Evolutionary conservation across 2,329 filamentous ascomycete species (phyloP).

Genomic region (Pseudogymnoascus sp.): DNA sequence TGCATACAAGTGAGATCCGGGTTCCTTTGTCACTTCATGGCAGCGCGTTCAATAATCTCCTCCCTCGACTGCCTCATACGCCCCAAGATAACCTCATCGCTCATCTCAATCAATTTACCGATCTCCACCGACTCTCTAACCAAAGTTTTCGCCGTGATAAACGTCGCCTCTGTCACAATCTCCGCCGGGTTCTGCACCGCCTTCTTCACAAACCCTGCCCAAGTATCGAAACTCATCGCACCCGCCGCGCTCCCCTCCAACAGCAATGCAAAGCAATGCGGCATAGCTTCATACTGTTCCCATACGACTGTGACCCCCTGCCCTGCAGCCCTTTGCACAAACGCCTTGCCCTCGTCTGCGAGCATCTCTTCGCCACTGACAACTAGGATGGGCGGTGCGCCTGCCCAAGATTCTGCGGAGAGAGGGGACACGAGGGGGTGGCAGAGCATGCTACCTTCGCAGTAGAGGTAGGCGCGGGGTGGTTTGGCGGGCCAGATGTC

Average conservation of each 20-base stretch:
- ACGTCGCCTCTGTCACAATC: constrained; percentile 35
- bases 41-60: constrained; percentile 15
- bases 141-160: constrained; percentile 44
- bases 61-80: constrained; percentile 31
- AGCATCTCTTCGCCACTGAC: constrained; percentile 65
- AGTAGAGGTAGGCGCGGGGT: constrained; percentile 47
- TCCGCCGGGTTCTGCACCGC: constrained; percentile 25
- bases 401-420: constrained; percentile 50
- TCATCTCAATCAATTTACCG: constrained; percentile 36
- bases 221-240: constrained; percentile 45
- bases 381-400: constrained; percentile 59
- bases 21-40: neutral
- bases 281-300: constrained; percentile 74
- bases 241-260: constrained; percentile 40
- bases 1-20: neutral
- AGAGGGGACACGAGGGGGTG: constrained; percentile 65
- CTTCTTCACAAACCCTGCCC: constrained; percentile 48
- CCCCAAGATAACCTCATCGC: constrained; percentile 36
- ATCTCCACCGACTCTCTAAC: constrained; percentile 43
- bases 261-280: constrained; percentile 62
- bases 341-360: constrained; percentile 55
- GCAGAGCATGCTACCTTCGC: constrained; percentile 43
- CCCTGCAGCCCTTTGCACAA: constrained; percentile 47
- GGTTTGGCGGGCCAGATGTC: constrained; percentile 49
- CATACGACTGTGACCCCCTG: constrained; percentile 57